phyloP scores from a whole-genome alignment of 2,329 filamentous ascomycete species.

The Botryosphaeria dothidea region DNA sequence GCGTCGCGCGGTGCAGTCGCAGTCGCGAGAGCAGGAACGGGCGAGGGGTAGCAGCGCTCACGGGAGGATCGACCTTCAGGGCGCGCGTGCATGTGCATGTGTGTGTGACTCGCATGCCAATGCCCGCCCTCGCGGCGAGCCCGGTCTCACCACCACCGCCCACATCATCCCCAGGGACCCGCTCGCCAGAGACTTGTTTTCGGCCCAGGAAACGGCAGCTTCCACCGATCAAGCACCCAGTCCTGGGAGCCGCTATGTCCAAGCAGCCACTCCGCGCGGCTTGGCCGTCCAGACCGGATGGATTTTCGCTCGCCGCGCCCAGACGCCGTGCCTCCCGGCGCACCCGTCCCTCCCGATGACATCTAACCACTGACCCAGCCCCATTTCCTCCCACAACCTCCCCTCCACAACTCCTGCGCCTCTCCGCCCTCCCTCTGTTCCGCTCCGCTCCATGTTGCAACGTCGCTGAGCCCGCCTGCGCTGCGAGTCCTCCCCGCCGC shows the following conservation, averaged over 20 bases:
- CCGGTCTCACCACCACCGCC: constrained; percentile 1
- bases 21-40: background rate
- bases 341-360: constrained; percentile 17
- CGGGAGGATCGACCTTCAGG: background rate
- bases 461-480: background rate
- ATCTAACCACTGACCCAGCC: constrained; percentile 14
- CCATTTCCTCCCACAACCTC: background rate
- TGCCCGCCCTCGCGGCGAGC: background rate
- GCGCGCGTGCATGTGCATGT: background rate
- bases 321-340: constrained; percentile 17
- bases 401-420: background rate
- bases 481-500: background rate
- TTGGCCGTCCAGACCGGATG: constrained; percentile 16
- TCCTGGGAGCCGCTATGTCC: background rate
- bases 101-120: constrained; percentile 7
- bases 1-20: background rate
- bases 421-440: background rate
- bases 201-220: background rate
- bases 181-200: background rate
- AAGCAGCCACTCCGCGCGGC: constrained; percentile 5
- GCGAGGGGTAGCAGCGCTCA: background rate
- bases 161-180: background rate
- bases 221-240: background rate
- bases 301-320: constrained; percentile 16
- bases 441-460: background rate